These are phyloP conservation scores for Chloropicon primus DNA, from an alignment of 139 green algal genomes.

Conservation along the genomic window DNA sequence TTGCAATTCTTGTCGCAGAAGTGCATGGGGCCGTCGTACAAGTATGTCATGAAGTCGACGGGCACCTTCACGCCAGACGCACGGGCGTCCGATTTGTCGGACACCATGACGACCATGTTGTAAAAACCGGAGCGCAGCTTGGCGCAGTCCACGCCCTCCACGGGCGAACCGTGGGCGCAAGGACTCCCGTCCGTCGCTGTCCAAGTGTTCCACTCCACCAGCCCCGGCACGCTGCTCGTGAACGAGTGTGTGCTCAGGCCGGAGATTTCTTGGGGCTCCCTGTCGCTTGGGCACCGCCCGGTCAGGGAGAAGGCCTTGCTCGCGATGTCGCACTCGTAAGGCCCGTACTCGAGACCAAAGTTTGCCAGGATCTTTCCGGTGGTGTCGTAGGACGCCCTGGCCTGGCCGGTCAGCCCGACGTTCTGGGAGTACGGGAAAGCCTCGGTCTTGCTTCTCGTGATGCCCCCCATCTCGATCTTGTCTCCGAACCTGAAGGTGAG, in stretches of 20 bases:
- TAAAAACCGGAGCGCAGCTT: constrained; percentile 1
- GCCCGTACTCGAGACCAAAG: constrained; percentile 4
- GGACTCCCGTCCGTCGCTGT: not conserved
- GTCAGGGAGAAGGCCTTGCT: not conserved
- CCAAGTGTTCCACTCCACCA: constrained; percentile 17
- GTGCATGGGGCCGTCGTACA: constrained; percentile 6
- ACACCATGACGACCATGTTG: constrained; percentile 17
- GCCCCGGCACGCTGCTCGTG: constrained; percentile 5
- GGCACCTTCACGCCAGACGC: constrained; percentile 8
- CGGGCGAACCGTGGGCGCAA: not conserved
- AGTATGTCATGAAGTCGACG: constrained; percentile 14
- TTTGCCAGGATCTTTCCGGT: not conserved
- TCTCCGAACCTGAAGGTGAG: constrained; percentile 14
- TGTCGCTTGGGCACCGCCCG: constrained; percentile 7
- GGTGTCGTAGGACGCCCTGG: not conserved
- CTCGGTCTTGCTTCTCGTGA: constrained; percentile 10
- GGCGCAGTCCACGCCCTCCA: not conserved
- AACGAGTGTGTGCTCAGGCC: not conserved
- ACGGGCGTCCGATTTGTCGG: not conserved
- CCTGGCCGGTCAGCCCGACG: not conserved
- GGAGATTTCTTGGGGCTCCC: not conserved
- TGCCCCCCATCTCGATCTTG: constrained; percentile 7
- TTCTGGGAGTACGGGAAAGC: constrained; percentile 1
- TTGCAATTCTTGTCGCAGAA: constrained; percentile 14
- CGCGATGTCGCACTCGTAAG: not conserved